phyloP scores from a whole-genome alignment of 2,329 filamentous ascomycete species.

The Dactylonectria macrodidyma region DNA sequence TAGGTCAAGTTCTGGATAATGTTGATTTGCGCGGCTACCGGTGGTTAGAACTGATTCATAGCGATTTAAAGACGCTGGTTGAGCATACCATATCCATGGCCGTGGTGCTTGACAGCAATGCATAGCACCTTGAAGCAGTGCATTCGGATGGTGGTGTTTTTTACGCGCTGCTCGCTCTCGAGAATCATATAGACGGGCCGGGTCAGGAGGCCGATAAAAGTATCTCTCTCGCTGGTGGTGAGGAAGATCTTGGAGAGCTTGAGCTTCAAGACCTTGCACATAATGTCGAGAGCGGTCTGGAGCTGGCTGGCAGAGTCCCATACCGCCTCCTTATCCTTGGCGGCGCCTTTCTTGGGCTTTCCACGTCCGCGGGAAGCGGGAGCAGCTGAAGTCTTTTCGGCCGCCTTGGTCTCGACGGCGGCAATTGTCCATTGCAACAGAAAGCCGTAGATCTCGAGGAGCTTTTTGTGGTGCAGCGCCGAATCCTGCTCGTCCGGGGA shows the following conservation, averaged over 20 bases:
- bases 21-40: constrained; percentile 90
- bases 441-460: constrained; percentile 95
- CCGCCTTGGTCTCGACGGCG: constrained; percentile 93
- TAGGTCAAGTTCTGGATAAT: constrained; percentile 98
- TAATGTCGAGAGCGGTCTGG: constrained; percentile 89
- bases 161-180: constrained; percentile 93
- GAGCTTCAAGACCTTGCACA: constrained; percentile 95
- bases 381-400: constrained; percentile 83
- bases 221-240: constrained; percentile 96
- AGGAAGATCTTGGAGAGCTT: constrained; percentile 95
- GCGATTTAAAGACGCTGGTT: neutral
- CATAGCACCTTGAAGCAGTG: constrained; percentile 98
- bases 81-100: constrained; percentile 88
- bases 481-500: constrained; percentile 89
- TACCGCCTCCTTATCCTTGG: constrained; percentile 84
- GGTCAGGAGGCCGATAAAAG: constrained; percentile 92
- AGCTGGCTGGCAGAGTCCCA: constrained; percentile 95
- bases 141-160: constrained; percentile 91
- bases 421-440: constrained; percentile 95
- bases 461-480: constrained; percentile 87
- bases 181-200: constrained; percentile 93
- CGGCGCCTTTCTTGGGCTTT: constrained; percentile 82
- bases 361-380: constrained; percentile 81
- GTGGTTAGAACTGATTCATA: constrained; percentile 46
- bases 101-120: constrained; percentile 97